Evolutionary conservation across 768 basidiomycete species (phyloP).

Genomic region (Mycena rebaudengoi): DNA sequence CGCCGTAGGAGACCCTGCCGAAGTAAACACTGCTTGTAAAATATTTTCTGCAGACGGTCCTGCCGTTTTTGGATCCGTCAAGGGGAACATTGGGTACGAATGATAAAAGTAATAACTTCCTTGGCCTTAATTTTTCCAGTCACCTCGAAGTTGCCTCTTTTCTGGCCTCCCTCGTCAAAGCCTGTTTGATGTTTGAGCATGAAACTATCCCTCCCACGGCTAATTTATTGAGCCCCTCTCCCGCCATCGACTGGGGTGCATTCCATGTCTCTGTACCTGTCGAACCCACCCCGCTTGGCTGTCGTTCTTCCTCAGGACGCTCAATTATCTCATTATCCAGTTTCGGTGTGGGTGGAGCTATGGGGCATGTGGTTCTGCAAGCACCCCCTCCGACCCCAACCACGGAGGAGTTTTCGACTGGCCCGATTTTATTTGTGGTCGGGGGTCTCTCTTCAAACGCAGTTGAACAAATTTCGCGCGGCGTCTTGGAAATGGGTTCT

Average conservation of each 20-base stretch:
- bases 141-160: slow-evolving; percentile 11
- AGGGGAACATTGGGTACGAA: slow-evolving; percentile 40
- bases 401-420: background rate
- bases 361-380: slow-evolving; percentile 5
- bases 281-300: background rate
- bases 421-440: background rate
- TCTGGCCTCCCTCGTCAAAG: slow-evolving; percentile 8
- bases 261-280: background rate
- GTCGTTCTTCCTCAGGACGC: background rate
- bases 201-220: slow-evolving; percentile 6
- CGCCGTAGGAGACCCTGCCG: slow-evolving; percentile 40
- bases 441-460: background rate
- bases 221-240: background rate
- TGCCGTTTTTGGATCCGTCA: slow-evolving; percentile 41
- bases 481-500: background rate
- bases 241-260: background rate
- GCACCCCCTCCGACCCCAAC: background rate
- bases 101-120: background rate
- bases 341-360: background rate
- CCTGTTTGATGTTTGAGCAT: background rate
- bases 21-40: slow-evolving; percentile 39
- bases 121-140: background rate
- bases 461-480: background rate
- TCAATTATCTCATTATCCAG: background rate
- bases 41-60: slow-evolving; percentile 29